These are phyloP conservation scores for Meyerozyma smithsonii DNA, from an alignment of 1,139 yeast genomes.

Conservation along the genomic window DNA sequence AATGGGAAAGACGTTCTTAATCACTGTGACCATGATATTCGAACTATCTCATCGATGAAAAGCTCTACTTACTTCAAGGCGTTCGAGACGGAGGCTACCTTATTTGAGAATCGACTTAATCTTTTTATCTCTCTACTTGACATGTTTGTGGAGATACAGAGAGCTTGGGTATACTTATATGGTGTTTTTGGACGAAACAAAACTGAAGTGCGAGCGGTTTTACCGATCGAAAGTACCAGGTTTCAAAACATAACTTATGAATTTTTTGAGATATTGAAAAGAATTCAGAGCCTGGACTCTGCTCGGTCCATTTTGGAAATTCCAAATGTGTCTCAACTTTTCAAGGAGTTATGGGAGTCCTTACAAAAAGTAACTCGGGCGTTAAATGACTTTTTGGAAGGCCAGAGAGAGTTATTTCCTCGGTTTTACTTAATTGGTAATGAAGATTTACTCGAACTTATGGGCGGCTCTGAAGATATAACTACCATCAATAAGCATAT, in stretches of 20 bases:
- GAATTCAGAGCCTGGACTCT: slow-evolving; percentile 44
- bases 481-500: slow-evolving; percentile 54
- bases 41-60: slow-evolving; percentile 64
- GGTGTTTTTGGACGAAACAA: slow-evolving; percentile 64
- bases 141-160: slow-evolving; percentile 78
- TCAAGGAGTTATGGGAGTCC: slow-evolving; percentile 53
- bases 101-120: slow-evolving; percentile 55
- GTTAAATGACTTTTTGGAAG: slow-evolving; percentile 72
- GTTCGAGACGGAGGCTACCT: slow-evolving; percentile 57
- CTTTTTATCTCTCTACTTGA: slow-evolving; percentile 52
- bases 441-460: slow-evolving; percentile 78
- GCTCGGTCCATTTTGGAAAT: slow-evolving; percentile 58
- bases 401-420: slow-evolving; percentile 73
- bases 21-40: slow-evolving; percentile 56
- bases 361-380: slow-evolving; percentile 60
- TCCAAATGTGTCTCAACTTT: slow-evolving; percentile 42
- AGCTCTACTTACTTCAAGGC: slow-evolving; percentile 58
- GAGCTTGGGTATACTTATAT: slow-evolving; percentile 83
- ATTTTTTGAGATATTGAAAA: slow-evolving; percentile 47
- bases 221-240: slow-evolving; percentile 69
- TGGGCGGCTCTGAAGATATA: slow-evolving; percentile 61
- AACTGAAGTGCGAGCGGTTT: slow-evolving; percentile 51
- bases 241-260: slow-evolving; percentile 66
- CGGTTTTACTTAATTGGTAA: slow-evolving; percentile 88
- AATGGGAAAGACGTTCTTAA: slow-evolving; percentile 68